Percentiles rank a stretch among this genome's conserved stretches.
Evolutionary conservation across 176 grass and related monocot genomes (phyloP).

Genomic region (Musa acuminata): DNA sequence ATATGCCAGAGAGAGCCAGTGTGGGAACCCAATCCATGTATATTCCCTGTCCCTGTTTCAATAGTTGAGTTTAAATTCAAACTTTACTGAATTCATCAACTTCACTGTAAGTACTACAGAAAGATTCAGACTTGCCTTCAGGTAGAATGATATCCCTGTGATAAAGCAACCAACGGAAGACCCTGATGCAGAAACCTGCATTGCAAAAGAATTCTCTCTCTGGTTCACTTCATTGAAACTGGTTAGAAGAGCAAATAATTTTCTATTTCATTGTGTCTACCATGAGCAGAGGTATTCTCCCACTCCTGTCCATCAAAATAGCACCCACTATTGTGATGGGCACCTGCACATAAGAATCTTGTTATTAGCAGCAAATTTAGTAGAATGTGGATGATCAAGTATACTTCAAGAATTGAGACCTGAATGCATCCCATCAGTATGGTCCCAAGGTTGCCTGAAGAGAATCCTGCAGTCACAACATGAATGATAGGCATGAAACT

Average conservation of each 20-base stretch:
- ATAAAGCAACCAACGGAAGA: slow-evolving; percentile 58
- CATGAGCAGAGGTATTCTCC: slow-evolving; percentile 67
- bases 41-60: slow-evolving; percentile 43
- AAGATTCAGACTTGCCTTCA: slow-evolving; percentile 43
- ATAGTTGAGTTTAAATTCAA: slow-evolving; percentile 18
- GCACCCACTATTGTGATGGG: slow-evolving; percentile 60
- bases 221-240: not conserved
- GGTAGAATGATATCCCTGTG: slow-evolving; percentile 56
- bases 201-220: slow-evolving; percentile 7
- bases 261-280: slow-evolving; percentile 30
- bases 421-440: slow-evolving; percentile 58
- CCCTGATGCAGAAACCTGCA: slow-evolving; percentile 63
- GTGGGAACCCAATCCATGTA: slow-evolving; percentile 37
- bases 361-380: slow-evolving; percentile 30
- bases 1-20: slow-evolving; percentile 60
- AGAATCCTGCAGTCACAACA: slow-evolving; percentile 35
- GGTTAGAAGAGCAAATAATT: not conserved
- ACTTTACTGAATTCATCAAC: slow-evolving; percentile 5
- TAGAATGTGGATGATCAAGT: slow-evolving; percentile 21
- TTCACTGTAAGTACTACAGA: not conserved
- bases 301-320: slow-evolving; percentile 69
- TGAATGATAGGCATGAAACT: slow-evolving; percentile 13
- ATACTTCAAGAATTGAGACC: slow-evolving; percentile 26
- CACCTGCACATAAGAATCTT: slow-evolving; percentile 32
- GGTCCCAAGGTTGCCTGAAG: slow-evolving; percentile 45